phyloP scores from a whole-genome alignment of 1,139 yeast genomes.

The Candida mesenterica region DNA sequence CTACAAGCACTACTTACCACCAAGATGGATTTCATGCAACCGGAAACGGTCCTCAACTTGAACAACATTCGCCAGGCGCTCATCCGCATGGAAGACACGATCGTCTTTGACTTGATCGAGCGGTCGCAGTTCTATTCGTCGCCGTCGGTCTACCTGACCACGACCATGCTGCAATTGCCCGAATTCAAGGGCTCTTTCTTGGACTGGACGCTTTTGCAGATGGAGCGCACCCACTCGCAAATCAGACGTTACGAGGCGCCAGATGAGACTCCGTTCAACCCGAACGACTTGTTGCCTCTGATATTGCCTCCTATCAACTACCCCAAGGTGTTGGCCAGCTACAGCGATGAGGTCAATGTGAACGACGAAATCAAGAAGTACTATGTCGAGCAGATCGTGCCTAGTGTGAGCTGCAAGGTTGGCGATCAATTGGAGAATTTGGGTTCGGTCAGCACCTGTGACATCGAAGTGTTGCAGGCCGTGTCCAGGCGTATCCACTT shows the following conservation, averaged over 20 bases:
- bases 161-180: constrained; percentile 51
- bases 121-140: constrained; percentile 83
- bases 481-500: constrained; percentile 93
- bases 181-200: constrained; percentile 77
- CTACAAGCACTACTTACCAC: too few species aligned
- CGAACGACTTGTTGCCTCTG: constrained; percentile 59
- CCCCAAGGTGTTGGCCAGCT: constrained; percentile 74
- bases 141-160: constrained; percentile 66
- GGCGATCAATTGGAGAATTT: constrained; percentile 85
- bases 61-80: constrained; percentile 80
- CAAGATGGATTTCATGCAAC: constrained; percentile 80
- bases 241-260: constrained; percentile 92
- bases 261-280: constrained; percentile 92
- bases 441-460: constrained; percentile 84
- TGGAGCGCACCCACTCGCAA: constrained; percentile 79
- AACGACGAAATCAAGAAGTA: constrained; percentile 64
- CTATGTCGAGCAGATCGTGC: constrained; percentile 72
- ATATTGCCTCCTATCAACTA: constrained; percentile 77
- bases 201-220: constrained; percentile 78
- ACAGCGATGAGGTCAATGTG: constrained; percentile 72
- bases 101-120: constrained; percentile 88
- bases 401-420: constrained; percentile 60
- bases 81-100: constrained; percentile 94
- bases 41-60: constrained; percentile 78
- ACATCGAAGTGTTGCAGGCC: constrained; percentile 84